Evolutionary conservation across 257 asterid genomes (phyloP), one percentile per base, ranked within the genome.

Genomic region (Parsonsia alboflavescens): DNA sequence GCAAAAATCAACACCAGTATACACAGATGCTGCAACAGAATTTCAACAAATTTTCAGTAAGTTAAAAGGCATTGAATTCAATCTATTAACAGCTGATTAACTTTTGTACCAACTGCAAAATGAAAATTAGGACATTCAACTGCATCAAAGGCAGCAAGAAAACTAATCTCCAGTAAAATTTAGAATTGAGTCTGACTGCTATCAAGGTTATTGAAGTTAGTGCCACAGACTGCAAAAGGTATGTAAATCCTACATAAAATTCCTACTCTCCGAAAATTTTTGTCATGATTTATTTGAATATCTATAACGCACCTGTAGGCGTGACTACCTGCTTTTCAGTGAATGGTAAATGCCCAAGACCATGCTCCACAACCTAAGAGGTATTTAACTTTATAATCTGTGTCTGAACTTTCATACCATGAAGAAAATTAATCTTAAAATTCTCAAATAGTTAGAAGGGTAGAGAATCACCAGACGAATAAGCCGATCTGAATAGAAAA

Each of bases 1-100:
- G 99, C 99, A 95, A 81, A 95, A 95, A 83, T 95, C 99, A 71
- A 95, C 99, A 76, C 99, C 99, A 73, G 86, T 88, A 76, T 92
- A 95, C 22, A 89, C 86, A 1, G 97, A 92, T 42, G 89, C 99
- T 95, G 89, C 80, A 88, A 70, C 73, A 72, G 62, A 65, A 78
- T 70, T 7, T 63, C 53, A 71, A 41, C 26, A 63, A 70, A 12
- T 0, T 33, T 19, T 70, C n/a, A n/a, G n/a, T n/a, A n/a, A n/a
- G n/a, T n/a, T n/a, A n/a, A n/a, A n/a, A n/a, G n/a, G n/a, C 64
- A 48, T 13, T 28, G 28, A 0, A 22, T 30, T 70, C 33, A 62
- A 30, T 62, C 30, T 30, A 30, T 62, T 33, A 33, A 28, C 22
- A 28, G 48, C 2, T 64, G 69, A 64, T 19, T 36, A 4, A 19